Conservation (phyloP, 2,329 filamentous ascomycete species). For the Teratosphaeria viscida region DNA sequence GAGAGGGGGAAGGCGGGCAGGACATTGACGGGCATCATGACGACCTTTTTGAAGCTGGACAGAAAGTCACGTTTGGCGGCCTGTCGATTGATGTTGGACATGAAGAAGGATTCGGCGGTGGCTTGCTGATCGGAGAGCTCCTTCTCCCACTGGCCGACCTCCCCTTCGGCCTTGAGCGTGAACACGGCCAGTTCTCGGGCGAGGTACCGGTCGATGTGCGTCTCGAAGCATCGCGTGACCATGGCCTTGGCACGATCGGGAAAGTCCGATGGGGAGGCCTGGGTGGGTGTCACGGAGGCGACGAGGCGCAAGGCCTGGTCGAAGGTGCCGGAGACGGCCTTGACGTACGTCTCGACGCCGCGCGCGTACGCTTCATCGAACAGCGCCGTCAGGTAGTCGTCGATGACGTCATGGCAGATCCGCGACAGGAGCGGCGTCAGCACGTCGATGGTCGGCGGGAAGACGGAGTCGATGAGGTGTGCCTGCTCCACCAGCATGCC, state of each 20-base stretch:
- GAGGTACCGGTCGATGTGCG: conserved; percentile 86
- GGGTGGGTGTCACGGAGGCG: conserved; percentile 57
- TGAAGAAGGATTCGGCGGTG: conserved; percentile 83
- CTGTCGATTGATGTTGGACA: conserved; percentile 88
- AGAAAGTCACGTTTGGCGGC: conserved; percentile 95
- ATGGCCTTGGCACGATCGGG: conserved; percentile 56
- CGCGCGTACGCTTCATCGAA: conserved; percentile 78
- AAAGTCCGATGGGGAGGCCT: conserved; percentile 50
- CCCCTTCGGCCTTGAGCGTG: conserved; percentile 60
- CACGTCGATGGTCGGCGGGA: conserved; percentile 59
- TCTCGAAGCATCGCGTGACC: conserved; percentile 69
- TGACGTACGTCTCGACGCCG: conserved; percentile 67
- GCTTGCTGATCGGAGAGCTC: conserved; percentile 85
- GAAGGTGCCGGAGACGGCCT: conserved; percentile 77
- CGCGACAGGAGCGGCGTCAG: conserved; percentile 73
- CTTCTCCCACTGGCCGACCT: conserved; percentile 82
- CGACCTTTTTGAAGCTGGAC: conserved; percentile 93
- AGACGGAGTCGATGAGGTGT: conserved; percentile 69
- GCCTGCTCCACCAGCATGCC: conserved; percentile 74
- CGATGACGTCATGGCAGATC: conserved; percentile 68
- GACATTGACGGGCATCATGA: conserved; percentile 97
- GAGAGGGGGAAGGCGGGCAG: conserved; percentile 53
- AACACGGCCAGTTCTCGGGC: conserved; percentile 86
- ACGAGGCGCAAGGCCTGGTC: conserved; percentile 75
- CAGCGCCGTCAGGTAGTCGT: conserved; percentile 73